Evolutionary conservation across 345 rosid species (phyloP), one percentile per base, ranked within the genome.

Genomic region (Corymbia maculata): DNA sequence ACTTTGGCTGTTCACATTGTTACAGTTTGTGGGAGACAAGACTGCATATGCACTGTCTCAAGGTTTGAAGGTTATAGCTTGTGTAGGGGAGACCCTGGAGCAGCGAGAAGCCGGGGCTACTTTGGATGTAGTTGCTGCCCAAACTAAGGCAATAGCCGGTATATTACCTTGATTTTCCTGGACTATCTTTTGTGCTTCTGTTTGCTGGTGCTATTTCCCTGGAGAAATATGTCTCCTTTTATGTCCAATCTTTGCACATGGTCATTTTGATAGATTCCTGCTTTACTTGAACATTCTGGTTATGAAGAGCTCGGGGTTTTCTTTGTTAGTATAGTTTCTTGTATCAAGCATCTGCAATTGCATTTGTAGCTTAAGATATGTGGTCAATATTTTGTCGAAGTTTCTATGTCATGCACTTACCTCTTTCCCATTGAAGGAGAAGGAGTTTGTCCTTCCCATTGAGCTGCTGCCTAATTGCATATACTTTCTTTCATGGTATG

Each of bases 61-160:
- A 94, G 99, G 99, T 88, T 88, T 97, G 93, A 96, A 95, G 90
- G 98, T 97, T 75, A 96, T 97, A 87, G 99, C 98, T 89, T 97
- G 99, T 90, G 94, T 96, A 57, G 99, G 98, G 85, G 99, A 97
- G 94, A 96, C 97, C 68, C 96, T 95, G 59, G 99, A 95, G 93
- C 96, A 97, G 90, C 93, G 98, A 9, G 99, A 96, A 92, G 89
- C 98, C 52, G 99, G 98, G 55, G 91, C 96, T 13, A 97, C 98
- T 22, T 52, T 95, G 96, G 96, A 92, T 57, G 97, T 96, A 88
- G 99, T 97, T 90, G 95, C 98, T 89, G 96, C 97, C 85, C 99
- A 97, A 94, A 96, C 96, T 53, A 97, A 95, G 92, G 98, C 99
- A 85, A 97, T 96, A 82, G 97, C 98, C 87, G 99, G 99, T 96